Evolutionary conservation across 2,329 filamentous ascomycete species (phyloP).

Genomic region (Exophiala alcalophila): DNA sequence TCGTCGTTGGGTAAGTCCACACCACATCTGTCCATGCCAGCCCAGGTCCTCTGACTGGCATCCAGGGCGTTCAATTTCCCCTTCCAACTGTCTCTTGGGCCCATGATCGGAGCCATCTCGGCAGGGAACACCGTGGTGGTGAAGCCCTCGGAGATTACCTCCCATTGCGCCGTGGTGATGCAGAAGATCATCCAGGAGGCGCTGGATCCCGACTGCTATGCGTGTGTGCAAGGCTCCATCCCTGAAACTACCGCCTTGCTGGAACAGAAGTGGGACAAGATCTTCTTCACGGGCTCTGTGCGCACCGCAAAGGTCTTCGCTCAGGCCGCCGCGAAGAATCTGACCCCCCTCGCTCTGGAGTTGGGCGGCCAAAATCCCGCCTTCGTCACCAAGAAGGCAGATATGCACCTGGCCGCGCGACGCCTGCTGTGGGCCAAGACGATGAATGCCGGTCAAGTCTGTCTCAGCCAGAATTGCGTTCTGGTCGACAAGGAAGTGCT

Average conservation of each 20-base stretch:
- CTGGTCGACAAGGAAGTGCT: conserved; percentile 74
- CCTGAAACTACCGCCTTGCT: conserved; percentile 78
- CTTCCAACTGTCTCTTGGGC: conserved; percentile 72
- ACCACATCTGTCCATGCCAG: too few relatives aligned
- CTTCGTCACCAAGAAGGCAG: conserved; percentile 79
- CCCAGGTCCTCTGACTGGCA: conserved; percentile 14
- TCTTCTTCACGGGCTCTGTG: conserved; percentile 87
- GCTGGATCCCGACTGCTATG: conserved; percentile 74
- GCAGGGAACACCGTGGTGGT: conserved; percentile 86
- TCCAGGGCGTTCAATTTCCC: conserved; percentile 85
- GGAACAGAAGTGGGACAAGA: conserved; percentile 93
- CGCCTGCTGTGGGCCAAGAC: conserved; percentile 87
- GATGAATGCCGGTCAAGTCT: conserved; percentile 84
- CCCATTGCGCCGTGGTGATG: conserved; percentile 72
- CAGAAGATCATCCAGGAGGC: conserved; percentile 72
- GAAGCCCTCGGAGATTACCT: conserved; percentile 84
- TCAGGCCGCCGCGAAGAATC: conserved; percentile 81
- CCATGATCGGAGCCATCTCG: conserved; percentile 83
- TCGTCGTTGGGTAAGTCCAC: conserved; percentile 78
- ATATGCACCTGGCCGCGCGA: conserved; percentile 75
- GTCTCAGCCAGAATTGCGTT: conserved; percentile 89
- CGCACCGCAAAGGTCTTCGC: conserved; percentile 81
- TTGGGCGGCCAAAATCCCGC: conserved; percentile 90
- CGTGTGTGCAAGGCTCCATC: conserved; percentile 74
- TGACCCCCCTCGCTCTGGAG: conserved; percentile 86